Evolutionary conservation across 495 filamentous ascomycete species (phyloP).

Genomic region (Annulohypoxylon nitens): DNA sequence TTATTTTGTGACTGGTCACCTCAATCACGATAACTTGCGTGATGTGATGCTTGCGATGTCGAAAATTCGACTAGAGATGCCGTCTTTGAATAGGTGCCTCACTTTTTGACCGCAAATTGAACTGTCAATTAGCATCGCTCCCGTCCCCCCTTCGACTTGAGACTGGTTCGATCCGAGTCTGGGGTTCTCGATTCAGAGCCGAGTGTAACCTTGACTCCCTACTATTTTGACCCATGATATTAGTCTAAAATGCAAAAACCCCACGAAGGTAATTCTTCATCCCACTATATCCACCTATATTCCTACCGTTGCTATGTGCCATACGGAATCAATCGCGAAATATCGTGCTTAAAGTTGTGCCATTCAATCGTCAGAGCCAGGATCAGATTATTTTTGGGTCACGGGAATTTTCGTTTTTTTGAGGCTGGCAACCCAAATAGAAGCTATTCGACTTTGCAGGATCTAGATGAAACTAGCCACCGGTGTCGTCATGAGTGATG

Average conservation of each 20-base stretch:
- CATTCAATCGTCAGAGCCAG: constrained; percentile 37
- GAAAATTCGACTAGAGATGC: constrained; percentile 43
- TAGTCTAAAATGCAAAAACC: constrained; percentile 25
- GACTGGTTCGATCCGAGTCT: constrained; percentile 39
- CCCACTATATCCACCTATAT: constrained; percentile 34
- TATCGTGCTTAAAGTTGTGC: constrained; percentile 32
- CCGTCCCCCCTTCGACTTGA: constrained; percentile 18
- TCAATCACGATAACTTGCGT: constrained; percentile 45
- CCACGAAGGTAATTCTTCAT: constrained; percentile 39
- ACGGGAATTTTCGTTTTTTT: constrained; percentile 26
- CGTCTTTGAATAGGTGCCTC: constrained; percentile 18
- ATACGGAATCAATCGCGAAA: constrained; percentile 42
- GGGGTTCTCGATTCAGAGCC: constrained; percentile 42
- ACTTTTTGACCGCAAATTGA: constrained; percentile 15
- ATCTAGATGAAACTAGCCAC: constrained; percentile 38
- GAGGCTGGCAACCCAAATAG: constrained; percentile 29
- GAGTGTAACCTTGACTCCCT: constrained; percentile 41
- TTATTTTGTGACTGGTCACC: constrained; percentile 29
- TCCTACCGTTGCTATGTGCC: constrained; percentile 29
- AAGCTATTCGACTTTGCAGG: constrained; percentile 17
- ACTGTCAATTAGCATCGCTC: constrained; percentile 35
- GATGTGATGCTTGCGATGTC: constrained; percentile 45
- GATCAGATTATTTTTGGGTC: constrained; percentile 23
- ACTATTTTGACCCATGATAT: constrained; percentile 36
- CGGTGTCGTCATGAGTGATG: constrained; percentile 44